Evolutionary conservation across 1,284 basidiomycete genomes (phyloP).

Genomic region (Irpex sp.): DNA sequence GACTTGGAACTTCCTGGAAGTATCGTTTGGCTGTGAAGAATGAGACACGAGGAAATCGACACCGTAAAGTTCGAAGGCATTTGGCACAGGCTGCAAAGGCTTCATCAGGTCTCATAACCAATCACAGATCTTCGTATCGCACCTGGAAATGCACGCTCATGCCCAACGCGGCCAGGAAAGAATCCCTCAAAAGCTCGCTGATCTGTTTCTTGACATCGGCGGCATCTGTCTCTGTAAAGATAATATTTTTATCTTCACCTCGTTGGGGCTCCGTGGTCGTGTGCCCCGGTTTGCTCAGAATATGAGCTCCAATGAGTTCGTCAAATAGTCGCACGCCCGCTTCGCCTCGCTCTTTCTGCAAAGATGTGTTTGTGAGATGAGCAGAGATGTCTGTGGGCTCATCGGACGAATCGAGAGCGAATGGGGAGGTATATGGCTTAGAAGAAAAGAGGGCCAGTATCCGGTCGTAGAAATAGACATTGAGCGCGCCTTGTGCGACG

Average conservation of each 20-base stretch:
- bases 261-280: not conserved
- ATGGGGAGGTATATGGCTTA: constrained; percentile 54
- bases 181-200: constrained; percentile 67
- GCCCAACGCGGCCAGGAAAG: constrained; percentile 82
- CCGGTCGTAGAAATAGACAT: constrained; percentile 76
- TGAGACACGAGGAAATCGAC: constrained; percentile 84
- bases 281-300: constrained; percentile 19
- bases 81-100: constrained; percentile 67
- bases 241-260: constrained; percentile 2
- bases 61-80: constrained; percentile 95
- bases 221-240: constrained; percentile 48
- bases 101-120: not conserved
- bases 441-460: constrained; percentile 87
- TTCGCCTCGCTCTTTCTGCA: constrained; percentile 75
- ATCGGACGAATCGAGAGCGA: constrained; percentile 18
- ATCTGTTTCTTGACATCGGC: constrained; percentile 60
- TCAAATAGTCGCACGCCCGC: constrained; percentile 70
- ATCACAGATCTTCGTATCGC: constrained; percentile 15
- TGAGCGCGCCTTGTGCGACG: constrained; percentile 78
- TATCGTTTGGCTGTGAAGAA: constrained; percentile 17
- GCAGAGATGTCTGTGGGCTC: constrained; percentile 57
- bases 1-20: constrained; percentile 47
- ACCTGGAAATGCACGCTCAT: constrained; percentile 89
- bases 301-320: constrained; percentile 63
- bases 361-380: constrained; percentile 94